phyloP scores from a whole-genome alignment of 805 yeast species.

The Candida ascalaphidarum region DNA sequence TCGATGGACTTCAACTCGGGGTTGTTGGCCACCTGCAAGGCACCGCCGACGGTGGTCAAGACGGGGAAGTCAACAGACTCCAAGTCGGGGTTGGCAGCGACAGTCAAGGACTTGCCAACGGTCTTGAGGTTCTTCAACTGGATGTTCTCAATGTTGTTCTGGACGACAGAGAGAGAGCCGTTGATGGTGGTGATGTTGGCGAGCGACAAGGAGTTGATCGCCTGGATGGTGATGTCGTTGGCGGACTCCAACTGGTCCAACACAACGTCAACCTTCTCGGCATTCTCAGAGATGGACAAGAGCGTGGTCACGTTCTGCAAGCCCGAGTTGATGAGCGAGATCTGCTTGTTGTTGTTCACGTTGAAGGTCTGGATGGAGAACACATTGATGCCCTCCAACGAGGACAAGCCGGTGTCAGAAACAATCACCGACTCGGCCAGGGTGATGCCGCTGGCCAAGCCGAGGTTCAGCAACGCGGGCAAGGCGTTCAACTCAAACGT shows the following conservation, averaged over 20 bases:
- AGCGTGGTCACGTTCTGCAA: conserved; percentile 66
- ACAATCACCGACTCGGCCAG: conserved; percentile 62
- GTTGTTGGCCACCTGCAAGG: conserved; percentile 86
- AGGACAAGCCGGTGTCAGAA: conserved; percentile 65
- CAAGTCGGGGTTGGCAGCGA: conserved; percentile 68
- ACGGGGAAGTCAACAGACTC: conserved; percentile 58
- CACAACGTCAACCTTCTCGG: conserved; percentile 60
- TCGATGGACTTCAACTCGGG: conserved; percentile 52
- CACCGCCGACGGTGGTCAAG: conserved; percentile 82
- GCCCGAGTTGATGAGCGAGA: conserved; percentile 63
- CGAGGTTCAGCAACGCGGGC: conserved; percentile 69
- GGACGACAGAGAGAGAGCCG: conserved; percentile 74
- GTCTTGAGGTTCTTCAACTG: conserved; percentile 45
- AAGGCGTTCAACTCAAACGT: conserved; percentile 72
- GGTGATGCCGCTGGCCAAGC: conserved; percentile 62
- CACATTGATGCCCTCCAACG: conserved; percentile 58
- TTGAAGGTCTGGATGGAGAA: conserved; percentile 45
- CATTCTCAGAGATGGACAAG: conserved; percentile 78
- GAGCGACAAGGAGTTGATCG: conserved; percentile 65
- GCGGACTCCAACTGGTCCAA: conserved; percentile 76
- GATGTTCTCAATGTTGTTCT: conserved; percentile 55
- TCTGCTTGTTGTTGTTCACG: conserved; percentile 85
- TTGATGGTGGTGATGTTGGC: conserved; percentile 62
- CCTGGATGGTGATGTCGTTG: conserved; percentile 79
- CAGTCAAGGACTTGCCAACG: conserved; percentile 76